A percentile compares a stretch with the other conserved stretches of the same genome.
These are phyloP conservation scores for Flaveria trinervia DNA, from an alignment of 129 eudicot genomes.

Conservation along the genomic window DNA sequence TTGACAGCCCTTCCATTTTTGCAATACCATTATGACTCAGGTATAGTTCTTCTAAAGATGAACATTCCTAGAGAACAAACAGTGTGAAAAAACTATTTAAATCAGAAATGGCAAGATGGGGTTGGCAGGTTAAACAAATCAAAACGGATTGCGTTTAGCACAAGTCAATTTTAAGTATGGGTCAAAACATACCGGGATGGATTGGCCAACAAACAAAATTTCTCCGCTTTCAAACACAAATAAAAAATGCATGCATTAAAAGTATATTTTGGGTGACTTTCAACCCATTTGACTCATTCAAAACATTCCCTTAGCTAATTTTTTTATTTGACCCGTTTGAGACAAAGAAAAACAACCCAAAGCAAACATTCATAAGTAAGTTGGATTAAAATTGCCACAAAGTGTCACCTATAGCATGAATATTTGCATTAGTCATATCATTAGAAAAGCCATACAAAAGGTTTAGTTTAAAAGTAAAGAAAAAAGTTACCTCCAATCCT, in stretches of 20 bases:
- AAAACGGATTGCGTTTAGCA: neutral
- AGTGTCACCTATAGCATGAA: neutral
- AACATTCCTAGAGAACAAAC: conserved; percentile 75
- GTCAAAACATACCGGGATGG: neutral
- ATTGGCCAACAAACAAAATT: neutral
- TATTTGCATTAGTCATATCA: neutral
- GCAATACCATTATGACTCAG: conserved; percentile 93
- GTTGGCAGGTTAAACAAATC: neutral
- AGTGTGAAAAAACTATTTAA: conserved; percentile 5
- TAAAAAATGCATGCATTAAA: neutral
- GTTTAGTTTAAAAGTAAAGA: neutral
- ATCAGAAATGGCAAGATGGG: neutral
- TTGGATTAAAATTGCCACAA: neutral
- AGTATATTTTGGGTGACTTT: neutral
- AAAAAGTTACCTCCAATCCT: conserved; percentile 75
- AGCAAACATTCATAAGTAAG: neutral
- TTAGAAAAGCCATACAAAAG: conserved; percentile 4
- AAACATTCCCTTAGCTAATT: neutral
- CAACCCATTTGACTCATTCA: neutral
- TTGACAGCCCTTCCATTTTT: conserved; percentile 91
- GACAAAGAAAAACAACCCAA: neutral
- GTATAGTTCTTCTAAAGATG: conserved; percentile 83
- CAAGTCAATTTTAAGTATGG: neutral
- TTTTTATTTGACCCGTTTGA: neutral
- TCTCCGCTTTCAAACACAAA: neutral